These are phyloP conservation scores for Vanderwaltozyma polyspora DNA, from an alignment of 805 yeast genomes.

Conservation along the genomic window DNA sequence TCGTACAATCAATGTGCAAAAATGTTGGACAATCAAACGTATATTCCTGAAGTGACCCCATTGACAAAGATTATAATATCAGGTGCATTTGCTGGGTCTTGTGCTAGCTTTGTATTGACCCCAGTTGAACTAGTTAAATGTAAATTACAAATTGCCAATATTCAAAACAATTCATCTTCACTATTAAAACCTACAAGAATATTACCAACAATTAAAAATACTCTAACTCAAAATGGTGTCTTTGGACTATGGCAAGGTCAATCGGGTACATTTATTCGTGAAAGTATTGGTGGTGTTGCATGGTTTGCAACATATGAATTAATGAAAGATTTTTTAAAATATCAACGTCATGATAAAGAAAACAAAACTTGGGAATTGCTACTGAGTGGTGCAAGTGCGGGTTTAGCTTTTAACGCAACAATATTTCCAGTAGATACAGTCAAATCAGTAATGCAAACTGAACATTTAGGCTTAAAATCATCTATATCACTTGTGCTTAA, in stretches of 20 bases:
- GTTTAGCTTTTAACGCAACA: slow-evolving; percentile 66
- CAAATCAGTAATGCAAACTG: slow-evolving; percentile 67
- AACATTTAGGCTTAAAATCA: slow-evolving; percentile 31
- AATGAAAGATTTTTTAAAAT: slow-evolving; percentile 28
- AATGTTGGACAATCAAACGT: slow-evolving; percentile 17
- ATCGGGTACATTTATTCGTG: slow-evolving; percentile 67
- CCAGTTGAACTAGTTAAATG: slow-evolving; percentile 92
- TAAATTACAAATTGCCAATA: slow-evolving; percentile 57
- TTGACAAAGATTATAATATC: slow-evolving; percentile 41
- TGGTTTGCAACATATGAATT: slow-evolving; percentile 90
- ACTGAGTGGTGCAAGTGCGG: slow-evolving; percentile 78
- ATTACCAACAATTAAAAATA: slow-evolving; percentile 29
- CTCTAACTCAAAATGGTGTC: slow-evolving; percentile 44
- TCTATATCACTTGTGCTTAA: slow-evolving; percentile 32
- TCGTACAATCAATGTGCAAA: slow-evolving; percentile 43
- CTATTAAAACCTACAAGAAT: slow-evolving; percentile 19
- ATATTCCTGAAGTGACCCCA: slow-evolving; percentile 21
- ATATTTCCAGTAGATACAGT: slow-evolving; percentile 86
- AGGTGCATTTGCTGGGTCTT: slow-evolving; percentile 76
- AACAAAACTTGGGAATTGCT: slow-evolving; percentile 44
- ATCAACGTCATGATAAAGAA: slow-evolving; percentile 10
- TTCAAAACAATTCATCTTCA: slow-evolving; percentile 7
- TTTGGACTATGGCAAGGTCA: slow-evolving; percentile 83
- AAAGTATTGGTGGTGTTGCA: slow-evolving; percentile 80
- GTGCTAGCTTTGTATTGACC: slow-evolving; percentile 73